Evolutionary conservation across 2,329 filamentous ascomycete genomes (phyloP).

Genomic region (Endocalyx cinctus): DNA sequence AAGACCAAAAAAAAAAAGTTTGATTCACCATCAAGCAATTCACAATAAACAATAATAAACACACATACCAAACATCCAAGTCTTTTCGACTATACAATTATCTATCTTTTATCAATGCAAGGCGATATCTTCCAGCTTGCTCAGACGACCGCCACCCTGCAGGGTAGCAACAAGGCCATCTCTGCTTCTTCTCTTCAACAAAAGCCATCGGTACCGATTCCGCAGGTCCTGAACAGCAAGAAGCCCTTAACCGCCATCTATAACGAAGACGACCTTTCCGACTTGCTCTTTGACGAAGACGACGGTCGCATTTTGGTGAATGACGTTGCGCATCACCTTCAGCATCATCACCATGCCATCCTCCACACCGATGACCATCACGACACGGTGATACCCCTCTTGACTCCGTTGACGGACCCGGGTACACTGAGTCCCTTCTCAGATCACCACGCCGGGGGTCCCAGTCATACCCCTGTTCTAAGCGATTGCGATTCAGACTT

Average conservation of each 20-base stretch:
- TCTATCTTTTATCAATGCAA: slow-evolving; percentile 25
- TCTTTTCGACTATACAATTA: no score
- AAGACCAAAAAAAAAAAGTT: no score
- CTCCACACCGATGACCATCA: slow-evolving; percentile 11
- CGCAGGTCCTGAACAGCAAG: slow-evolving; percentile 2
- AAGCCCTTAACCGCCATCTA: slow-evolving; percentile 20
- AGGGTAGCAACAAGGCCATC: no score
- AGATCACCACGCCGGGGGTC: slow-evolving; percentile 11
- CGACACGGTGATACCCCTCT: slow-evolving; percentile 3
- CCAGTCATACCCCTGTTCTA: slow-evolving; percentile 18
- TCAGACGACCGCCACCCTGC: slow-evolving; percentile 12
- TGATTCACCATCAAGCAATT: no score
- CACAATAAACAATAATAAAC: no score
- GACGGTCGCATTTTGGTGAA: slow-evolving; percentile 1
- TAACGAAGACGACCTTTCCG: slow-evolving; percentile 27
- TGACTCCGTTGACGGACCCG: slow-evolving; percentile 13
- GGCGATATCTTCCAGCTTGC: slow-evolving; percentile 25
- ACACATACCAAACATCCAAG: no score
- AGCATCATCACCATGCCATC: slow-evolving; percentile 5
- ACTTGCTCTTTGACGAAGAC: slow-evolving; percentile 21
- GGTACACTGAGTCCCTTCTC: slow-evolving; percentile 11
- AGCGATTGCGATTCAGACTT: slow-evolving; percentile 23
- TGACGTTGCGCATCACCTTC: slow-evolving; percentile 11
- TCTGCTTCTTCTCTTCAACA: slow-evolving; percentile 5
- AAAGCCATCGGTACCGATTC: not conserved